Conservation (phyloP, 495 filamentous ascomycete species). For the Amorphotheca resinae region DNA sequence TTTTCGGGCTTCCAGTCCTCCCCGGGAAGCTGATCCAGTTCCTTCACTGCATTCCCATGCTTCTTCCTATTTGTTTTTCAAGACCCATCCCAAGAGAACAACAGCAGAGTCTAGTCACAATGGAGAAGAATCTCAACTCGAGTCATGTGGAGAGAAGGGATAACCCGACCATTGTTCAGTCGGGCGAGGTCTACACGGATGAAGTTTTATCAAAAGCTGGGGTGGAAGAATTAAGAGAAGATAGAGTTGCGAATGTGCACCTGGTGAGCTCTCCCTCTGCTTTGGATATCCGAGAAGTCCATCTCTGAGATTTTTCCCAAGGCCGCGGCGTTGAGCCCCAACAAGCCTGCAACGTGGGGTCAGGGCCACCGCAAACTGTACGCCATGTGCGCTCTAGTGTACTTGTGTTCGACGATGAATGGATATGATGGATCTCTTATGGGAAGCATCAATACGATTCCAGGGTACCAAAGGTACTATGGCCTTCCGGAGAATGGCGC, state of each 20-base stretch:
- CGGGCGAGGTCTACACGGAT: neutral
- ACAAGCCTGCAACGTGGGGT: neutral
- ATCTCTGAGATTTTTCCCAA: neutral
- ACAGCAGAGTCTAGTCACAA: no score
- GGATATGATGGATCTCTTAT: conserved; percentile 25
- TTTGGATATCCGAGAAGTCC: neutral
- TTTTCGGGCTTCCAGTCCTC: no score
- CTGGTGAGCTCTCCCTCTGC: neutral
- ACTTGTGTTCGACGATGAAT: conserved; percentile 25
- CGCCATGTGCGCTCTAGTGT: conserved; percentile 14
- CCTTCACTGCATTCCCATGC: no score
- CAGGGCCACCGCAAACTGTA: neutral
- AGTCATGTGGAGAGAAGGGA: neutral
- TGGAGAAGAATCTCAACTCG: neutral
- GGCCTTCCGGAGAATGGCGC: conserved; percentile 17
- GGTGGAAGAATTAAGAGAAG: neutral
- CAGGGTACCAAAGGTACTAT: conserved; percentile 23
- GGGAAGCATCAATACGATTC: conserved; percentile 25
- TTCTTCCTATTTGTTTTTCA: no score
- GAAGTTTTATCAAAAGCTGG: neutral
- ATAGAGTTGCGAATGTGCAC: neutral
- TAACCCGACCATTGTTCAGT: neutral
- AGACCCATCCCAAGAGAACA: no score
- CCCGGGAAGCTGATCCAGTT: no score
- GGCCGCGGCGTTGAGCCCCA: neutral